These are phyloP conservation scores for Zoysia pacifica DNA, from an alignment of 176 grass and related monocot genomes.

Conservation along the genomic window DNA sequence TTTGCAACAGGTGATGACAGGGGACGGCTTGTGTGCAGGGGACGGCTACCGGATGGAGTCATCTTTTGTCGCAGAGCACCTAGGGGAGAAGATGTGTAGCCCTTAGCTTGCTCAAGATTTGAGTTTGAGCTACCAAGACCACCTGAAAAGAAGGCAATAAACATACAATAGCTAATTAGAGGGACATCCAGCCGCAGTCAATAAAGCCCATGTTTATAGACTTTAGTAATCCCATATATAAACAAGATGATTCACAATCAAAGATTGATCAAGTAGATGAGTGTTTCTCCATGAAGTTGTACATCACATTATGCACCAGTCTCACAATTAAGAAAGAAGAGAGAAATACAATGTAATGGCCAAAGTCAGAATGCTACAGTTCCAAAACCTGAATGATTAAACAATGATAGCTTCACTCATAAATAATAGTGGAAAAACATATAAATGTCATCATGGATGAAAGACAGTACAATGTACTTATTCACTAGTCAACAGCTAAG, in stretches of 20 bases:
- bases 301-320: not conserved
- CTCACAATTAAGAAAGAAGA: not conserved
- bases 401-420: not conserved
- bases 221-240: not conserved
- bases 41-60: slow-evolving; percentile 25
- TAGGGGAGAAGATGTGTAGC: slow-evolving; percentile 20
- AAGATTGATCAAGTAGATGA: not conserved
- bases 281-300: not conserved
- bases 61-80: slow-evolving; percentile 27
- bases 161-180: not conserved
- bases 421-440: not conserved
- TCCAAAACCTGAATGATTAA: too few relatives aligned
- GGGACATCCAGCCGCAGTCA: not conserved
- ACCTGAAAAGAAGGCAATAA: slow-evolving; percentile 40
- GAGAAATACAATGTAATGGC: not conserved
- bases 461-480: not conserved
- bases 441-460: not conserved
- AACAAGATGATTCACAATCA: not conserved
- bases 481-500: not conserved
- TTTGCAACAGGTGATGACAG: slow-evolving; percentile 53
- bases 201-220: not conserved
- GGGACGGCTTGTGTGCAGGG: slow-evolving; percentile 50
- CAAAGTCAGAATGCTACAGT: not conserved
- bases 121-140: slow-evolving; percentile 31
- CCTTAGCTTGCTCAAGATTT: slow-evolving; percentile 35